Base-by-base conservation (phyloP, 2,329 filamentous ascomycete genomes). In the Aurifilum marmelostoma region DNA sequence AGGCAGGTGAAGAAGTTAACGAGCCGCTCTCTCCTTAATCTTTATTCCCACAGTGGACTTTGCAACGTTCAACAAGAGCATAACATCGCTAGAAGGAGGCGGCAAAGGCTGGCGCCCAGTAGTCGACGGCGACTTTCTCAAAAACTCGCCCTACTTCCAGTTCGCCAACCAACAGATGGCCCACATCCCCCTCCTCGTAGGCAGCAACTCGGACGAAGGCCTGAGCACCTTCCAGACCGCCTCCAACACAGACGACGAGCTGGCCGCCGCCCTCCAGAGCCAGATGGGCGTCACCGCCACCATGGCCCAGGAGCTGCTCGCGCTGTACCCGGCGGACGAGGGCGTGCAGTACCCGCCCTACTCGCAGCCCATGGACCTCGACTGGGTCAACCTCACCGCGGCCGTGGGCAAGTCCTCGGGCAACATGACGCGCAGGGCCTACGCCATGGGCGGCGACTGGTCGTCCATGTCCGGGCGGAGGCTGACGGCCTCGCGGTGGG, bases 391-490 rank as follows among this genome's bases (percentile, higher is more conserved):
- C 37, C 61, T 63, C 61, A 63, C 61, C 61, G 61, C 61, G 16
- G 24, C 61, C n/a, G 39, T 63, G 27, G 61, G 61, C 14, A 63
- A n/a, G 24, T 2, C 24, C 14, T 43, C 61, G 27, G 61, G 61
- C 1, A 47, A 29, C 27, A 63, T 63, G 61, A 63, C 61, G 11
- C 61, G 61, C 61, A 37, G 61, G 18, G 61, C 39, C 61, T 63
- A 63, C 24, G 61, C 61, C n/a, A 63, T 63, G 61, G 61, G 61
- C 39, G 61, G 61, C 16, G 61, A 63, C 61, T 63, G 61, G 61
- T 63, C 61, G 18, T 41, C 61, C 39, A 63, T 63, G 61, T 63
- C 61, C 14, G 61, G 61, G 6, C 61, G 61, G 2, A 41, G 61
- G 14, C 27, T 63, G 14, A 63, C 61, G 14, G 61, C 61, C 14